Conservation (phyloP, 805 yeast genomes). For the Aciculoconidium aculeatum region DNA sequence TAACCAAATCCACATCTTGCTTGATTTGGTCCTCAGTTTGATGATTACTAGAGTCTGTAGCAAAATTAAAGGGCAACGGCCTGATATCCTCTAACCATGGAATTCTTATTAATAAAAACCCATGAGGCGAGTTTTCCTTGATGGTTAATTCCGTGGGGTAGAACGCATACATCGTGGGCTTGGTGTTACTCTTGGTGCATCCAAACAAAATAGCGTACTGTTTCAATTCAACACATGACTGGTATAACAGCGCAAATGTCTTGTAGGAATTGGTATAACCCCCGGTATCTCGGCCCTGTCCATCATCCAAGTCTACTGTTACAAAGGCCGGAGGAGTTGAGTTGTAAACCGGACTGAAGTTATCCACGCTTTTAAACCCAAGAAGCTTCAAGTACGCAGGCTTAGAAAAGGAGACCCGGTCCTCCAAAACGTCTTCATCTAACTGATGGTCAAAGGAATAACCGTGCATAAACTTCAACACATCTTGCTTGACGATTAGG, state of each 20-base stretch:
- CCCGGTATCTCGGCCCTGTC: slow-evolving; percentile 17
- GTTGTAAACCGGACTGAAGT: slow-evolving; percentile 47
- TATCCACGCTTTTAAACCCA: slow-evolving; percentile 53
- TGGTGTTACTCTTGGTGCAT: slow-evolving; percentile 43
- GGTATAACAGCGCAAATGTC: slow-evolving; percentile 64
- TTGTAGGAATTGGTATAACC: slow-evolving; percentile 55
- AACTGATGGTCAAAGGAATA: slow-evolving; percentile 31
- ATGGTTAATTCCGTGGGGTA: slow-evolving; percentile 43
- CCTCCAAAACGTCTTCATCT: slow-evolving; percentile 8
- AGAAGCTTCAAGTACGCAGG: slow-evolving; percentile 56
- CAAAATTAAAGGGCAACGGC: slow-evolving; percentile 44
- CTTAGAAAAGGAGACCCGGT: slow-evolving; percentile 10
- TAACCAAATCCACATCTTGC: slow-evolving; percentile 15
- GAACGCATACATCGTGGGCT: slow-evolving; percentile 55
- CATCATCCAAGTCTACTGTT: slow-evolving; percentile 54
- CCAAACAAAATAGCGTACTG: slow-evolving; percentile 74
- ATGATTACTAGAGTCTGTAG: slow-evolving; percentile 9
- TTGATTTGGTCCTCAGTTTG: slow-evolving; percentile 9
- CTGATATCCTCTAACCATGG: slow-evolving; percentile 79
- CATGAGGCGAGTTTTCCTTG: slow-evolving; percentile 50
- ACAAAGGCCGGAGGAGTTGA: slow-evolving; percentile 54
- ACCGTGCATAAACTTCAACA: slow-evolving; percentile 22
- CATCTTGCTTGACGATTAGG: slow-evolving; percentile 20
- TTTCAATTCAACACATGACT: slow-evolving; percentile 44
- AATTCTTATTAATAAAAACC: slow-evolving; percentile 59